These are phyloP conservation scores for Amanita rubescens DNA, from an alignment of 768 basidiomycete genomes.

Conservation along the genomic window DNA sequence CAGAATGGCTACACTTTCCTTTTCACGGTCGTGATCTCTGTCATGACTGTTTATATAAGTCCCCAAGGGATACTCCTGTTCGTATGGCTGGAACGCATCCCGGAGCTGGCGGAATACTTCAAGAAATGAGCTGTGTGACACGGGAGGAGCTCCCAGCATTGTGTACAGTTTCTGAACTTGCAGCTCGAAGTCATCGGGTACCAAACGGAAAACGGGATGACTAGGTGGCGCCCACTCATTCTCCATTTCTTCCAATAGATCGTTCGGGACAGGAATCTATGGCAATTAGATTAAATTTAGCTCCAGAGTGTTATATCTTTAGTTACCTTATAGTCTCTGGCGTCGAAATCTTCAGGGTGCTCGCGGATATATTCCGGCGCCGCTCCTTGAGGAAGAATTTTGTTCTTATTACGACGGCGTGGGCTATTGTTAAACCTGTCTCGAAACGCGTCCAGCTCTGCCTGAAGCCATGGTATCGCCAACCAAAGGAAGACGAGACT, in stretches of 20 bases:
- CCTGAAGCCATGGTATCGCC: constrained; percentile 33
- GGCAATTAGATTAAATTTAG: neutral
- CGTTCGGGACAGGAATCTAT: neutral
- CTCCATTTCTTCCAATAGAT: neutral
- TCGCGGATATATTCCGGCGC: constrained; percentile 25
- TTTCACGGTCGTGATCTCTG: no score
- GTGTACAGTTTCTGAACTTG: no score
- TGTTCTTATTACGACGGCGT: constrained; percentile 22
- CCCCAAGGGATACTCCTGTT: no score
- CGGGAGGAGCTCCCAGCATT: no score
- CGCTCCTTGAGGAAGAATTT: constrained; percentile 30
- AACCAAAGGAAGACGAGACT: constrained; percentile 36
- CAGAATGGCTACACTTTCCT: no score
- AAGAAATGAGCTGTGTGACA: no score
- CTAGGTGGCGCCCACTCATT: neutral
- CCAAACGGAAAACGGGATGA: no score
- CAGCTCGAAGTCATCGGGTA: no score
- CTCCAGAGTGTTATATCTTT: neutral
- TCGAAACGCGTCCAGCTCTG: constrained; percentile 25
- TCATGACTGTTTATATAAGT: no score
- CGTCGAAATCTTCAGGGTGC: constrained; percentile 20
- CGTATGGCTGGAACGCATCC: no score
- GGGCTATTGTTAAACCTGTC: constrained; percentile 14
- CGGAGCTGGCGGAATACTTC: no score
- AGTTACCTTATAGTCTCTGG: neutral